phyloP scores from a whole-genome alignment of 441 rosid genomes.

The Codiaeum variegatum region DNA sequence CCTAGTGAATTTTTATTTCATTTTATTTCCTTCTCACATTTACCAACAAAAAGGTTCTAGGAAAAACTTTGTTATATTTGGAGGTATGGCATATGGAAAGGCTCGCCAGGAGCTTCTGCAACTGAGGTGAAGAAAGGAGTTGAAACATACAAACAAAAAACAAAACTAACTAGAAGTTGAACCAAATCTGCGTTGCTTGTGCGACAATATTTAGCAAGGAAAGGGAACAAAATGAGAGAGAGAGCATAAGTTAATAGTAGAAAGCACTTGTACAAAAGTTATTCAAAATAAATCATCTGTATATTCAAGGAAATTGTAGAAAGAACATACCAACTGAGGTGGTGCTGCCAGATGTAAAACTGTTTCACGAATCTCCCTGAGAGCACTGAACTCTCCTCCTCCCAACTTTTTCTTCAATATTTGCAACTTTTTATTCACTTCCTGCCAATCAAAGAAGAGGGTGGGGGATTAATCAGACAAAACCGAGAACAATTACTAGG shows the following conservation, averaged over 20 bases:
- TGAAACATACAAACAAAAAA: constrained; percentile 1
- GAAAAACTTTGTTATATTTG: neutral
- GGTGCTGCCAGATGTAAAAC: constrained; percentile 71
- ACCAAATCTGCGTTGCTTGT: neutral
- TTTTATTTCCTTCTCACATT: constrained; percentile 1
- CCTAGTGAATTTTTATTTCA: neutral
- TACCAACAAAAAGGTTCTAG: neutral
- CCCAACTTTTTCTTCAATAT: constrained; percentile 58
- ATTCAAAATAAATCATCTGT: neutral
- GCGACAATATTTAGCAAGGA: neutral
- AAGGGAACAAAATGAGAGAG: neutral
- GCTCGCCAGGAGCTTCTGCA: constrained; percentile 11
- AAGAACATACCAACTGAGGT: constrained; percentile 58
- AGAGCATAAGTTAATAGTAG: neutral
- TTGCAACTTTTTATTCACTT: constrained; percentile 58
- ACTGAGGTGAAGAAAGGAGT: constrained; percentile 3
- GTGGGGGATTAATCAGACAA: neutral
- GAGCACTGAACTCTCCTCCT: constrained; percentile 55
- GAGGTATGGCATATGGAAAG: neutral
- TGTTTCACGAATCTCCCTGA: constrained; percentile 67
- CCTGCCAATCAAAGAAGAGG: constrained; percentile 39
- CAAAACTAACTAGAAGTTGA: neutral
- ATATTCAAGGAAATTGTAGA: neutral
- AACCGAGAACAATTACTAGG: neutral
- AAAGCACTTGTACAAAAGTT: neutral